These are phyloP conservation scores for Pontederia crassipes DNA, from an alignment of 176 grass and related monocot species.

Conservation along the genomic window DNA sequence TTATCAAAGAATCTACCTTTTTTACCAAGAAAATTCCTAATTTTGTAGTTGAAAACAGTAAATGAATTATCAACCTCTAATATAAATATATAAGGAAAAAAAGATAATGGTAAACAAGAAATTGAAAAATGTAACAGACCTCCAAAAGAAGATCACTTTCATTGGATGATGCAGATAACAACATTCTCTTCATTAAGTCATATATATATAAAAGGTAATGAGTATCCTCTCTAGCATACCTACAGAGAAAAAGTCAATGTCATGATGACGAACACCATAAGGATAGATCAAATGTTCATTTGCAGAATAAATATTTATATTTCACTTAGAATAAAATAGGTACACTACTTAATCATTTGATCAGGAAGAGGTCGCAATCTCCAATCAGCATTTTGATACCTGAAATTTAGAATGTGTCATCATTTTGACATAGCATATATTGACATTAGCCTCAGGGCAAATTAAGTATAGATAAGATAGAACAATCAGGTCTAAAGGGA, in stretches of 20 bases:
- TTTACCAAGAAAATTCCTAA: no score
- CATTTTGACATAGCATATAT: constrained; percentile 7
- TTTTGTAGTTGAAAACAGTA: no score
- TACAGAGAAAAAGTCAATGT: constrained; percentile 18
- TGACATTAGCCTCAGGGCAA: constrained; percentile 3
- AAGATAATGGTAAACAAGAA: constrained; percentile 16
- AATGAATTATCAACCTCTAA: no score
- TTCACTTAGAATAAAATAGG: constrained; percentile 19
- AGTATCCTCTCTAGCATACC: constrained; percentile 99
- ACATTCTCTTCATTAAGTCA: constrained; percentile 76
- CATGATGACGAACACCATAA: constrained; percentile 3
- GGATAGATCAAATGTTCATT: constrained; percentile 1
- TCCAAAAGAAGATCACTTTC: constrained; percentile 77
- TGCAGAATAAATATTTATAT: constrained; percentile 3
- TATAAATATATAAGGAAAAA: neutral
- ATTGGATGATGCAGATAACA: constrained; percentile 41
- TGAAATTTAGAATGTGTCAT: constrained; percentile 21
- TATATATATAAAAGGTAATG: constrained; percentile 90
- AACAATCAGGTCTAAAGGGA: constrained; percentile 8
- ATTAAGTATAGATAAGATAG: neutral
- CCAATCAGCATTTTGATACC: constrained; percentile 98
- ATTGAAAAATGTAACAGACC: constrained; percentile 20
- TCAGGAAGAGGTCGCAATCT: constrained; percentile 70
- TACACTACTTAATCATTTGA: constrained; percentile 89
- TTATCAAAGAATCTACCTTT: no score